These are phyloP conservation scores for Actinomortierella wolfii DNA, from an alignment of 371 early-diverging fungal genomes.

Conservation along the genomic window DNA sequence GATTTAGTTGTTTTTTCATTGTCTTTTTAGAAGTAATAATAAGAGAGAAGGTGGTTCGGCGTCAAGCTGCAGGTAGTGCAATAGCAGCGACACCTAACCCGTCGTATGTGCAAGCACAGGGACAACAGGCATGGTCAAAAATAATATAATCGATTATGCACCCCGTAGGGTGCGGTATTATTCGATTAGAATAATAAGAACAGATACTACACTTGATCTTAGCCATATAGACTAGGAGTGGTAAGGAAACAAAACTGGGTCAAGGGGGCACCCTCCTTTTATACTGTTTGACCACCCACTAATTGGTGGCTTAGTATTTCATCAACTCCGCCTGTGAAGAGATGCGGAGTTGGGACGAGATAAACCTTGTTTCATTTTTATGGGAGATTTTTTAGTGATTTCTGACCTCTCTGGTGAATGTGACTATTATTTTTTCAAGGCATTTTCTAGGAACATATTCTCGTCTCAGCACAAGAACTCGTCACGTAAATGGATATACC, in stretches of 20 bases:
- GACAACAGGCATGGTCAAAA: conserved; percentile 27
- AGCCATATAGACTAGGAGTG: conserved; percentile 46
- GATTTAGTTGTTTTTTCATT: too few relatives aligned
- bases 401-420: too few relatives aligned
- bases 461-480: too few relatives aligned
- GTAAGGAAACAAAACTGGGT: conserved; percentile 20
- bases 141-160: conserved; percentile 43
- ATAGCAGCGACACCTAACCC: conserved; percentile 47
- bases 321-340: too few relatives aligned
- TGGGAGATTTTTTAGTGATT: too few relatives aligned
- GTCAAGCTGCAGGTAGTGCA: conserved; percentile 46
- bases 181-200: conserved; percentile 51
- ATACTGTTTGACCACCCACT: too few relatives aligned
- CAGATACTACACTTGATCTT: conserved; percentile 51
- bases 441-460: too few relatives aligned
- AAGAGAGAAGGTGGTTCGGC: conserved; percentile 27
- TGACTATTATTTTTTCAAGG: too few relatives aligned
- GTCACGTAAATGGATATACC: too few relatives aligned
- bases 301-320: too few relatives aligned
- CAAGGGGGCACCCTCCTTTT: conserved; percentile 7
- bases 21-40: neutral
- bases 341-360: too few relatives aligned
- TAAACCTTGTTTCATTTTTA: too few relatives aligned
- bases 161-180: conserved; percentile 34
- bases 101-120: conserved; percentile 42